Conservation (phyloP, 208 protist genomes). For the Angomonas ambiguus region DNA sequence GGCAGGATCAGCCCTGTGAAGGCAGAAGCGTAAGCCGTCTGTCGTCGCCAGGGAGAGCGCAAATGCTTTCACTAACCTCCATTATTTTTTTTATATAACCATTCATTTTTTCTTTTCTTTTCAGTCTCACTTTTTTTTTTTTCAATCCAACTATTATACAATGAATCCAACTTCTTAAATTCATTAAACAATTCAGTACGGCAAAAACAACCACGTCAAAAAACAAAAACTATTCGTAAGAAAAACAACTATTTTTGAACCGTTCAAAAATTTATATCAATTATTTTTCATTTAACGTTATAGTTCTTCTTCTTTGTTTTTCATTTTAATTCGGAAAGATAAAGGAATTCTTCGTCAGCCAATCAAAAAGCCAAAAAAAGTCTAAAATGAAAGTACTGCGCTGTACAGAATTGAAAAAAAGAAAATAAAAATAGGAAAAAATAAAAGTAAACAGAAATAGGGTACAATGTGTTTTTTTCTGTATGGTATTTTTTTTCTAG, state of each 20-base stretch:
- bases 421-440: neutral
- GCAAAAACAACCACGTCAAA: neutral
- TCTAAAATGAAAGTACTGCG: no score
- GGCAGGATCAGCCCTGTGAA: neutral
- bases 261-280: neutral
- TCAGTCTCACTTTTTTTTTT: constrained; percentile 16
- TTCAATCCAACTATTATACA: neutral
- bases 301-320: constrained; percentile 13
- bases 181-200: neutral
- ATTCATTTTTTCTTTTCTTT: constrained; percentile 14
- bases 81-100: neutral
- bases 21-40: neutral
- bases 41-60: neutral
- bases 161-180: neutral
- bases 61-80: neutral
- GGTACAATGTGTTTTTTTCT: neutral
- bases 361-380: constrained; percentile 16
- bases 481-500: constrained; percentile 11
- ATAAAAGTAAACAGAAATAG: constrained; percentile 4
- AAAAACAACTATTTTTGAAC: neutral
- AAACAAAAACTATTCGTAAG: constrained; percentile 6
- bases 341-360: neutral
- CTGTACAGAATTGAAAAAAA: neutral
- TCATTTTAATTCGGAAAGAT: neutral
- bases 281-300: constrained; percentile 12